phyloP scores from a whole-genome alignment of 139 green algal genomes.

The Chlamydomonas sp. region DNA sequence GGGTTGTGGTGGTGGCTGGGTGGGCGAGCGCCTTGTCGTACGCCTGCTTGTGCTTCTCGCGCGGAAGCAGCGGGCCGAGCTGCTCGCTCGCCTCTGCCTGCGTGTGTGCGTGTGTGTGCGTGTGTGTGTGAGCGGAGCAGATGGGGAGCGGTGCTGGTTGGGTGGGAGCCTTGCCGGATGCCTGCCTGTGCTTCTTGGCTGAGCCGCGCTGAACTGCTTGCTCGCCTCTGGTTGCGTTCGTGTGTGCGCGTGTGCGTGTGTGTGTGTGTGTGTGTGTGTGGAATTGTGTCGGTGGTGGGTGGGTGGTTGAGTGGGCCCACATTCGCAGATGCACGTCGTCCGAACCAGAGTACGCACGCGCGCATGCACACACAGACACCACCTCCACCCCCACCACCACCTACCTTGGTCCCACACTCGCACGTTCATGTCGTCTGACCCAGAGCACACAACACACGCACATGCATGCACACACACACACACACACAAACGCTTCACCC shows the following conservation, averaged over 20 bases:
- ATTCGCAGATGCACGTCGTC: too few species aligned
- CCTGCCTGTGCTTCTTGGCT: constrained; percentile 80
- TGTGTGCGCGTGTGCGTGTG: too few species aligned
- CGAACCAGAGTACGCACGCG: too few species aligned
- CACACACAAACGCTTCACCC: too few species aligned
- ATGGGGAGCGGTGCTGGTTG: neutral
- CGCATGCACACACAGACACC: too few species aligned
- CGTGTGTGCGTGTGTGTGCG: neutral
- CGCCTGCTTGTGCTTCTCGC: constrained; percentile 73
- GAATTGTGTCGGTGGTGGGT: too few species aligned
- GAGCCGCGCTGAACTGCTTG: constrained; percentile 72
- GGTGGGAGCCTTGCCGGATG: constrained; percentile 77
- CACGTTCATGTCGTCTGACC: constrained; percentile 85
- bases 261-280: too few species aligned
- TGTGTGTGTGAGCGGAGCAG: neutral
- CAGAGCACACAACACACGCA: constrained; percentile 88
- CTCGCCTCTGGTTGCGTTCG: constrained; percentile 70
- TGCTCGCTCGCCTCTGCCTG: constrained; percentile 81
- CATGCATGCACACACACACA: too few species aligned
- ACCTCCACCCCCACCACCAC: too few species aligned
- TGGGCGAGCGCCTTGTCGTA: constrained; percentile 83
- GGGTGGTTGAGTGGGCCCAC: too few species aligned
- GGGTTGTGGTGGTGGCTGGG: neutral
- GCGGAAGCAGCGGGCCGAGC: constrained; percentile 75
- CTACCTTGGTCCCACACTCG: constrained; percentile 82